Conservation (phyloP, 23 red algal genomes). For the Gracilariopsis chorda region DNA sequence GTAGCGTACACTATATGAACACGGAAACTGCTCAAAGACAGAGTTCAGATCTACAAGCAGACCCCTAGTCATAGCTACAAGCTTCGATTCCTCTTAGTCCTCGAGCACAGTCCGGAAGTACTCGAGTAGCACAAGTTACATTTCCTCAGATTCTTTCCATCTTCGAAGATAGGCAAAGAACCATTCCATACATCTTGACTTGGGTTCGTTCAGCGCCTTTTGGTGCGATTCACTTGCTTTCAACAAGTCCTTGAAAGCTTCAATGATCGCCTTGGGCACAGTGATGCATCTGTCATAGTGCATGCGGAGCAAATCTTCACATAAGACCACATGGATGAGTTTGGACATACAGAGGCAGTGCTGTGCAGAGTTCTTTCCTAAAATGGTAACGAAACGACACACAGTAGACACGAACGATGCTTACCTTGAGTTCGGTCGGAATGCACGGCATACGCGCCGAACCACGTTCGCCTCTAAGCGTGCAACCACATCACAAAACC, state of each 20-base stretch:
- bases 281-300: neutral
- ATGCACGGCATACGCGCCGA: neutral
- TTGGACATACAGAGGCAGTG: neutral
- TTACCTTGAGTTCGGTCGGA: neutral
- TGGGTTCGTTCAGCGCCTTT: neutral
- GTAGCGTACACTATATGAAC: neutral
- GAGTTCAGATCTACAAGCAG: neutral
- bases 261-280: neutral
- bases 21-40: slow-evolving; percentile 2
- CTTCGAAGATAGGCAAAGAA: neutral
- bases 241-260: neutral
- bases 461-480: neutral
- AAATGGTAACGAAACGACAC: slow-evolving; percentile 11
- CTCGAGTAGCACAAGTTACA: slow-evolving; percentile 4
- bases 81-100: neutral
- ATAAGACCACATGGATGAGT: neutral
- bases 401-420: neutral
- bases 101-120: slow-evolving; percentile 3
- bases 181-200: neutral
- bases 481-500: neutral
- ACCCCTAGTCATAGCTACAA: neutral
- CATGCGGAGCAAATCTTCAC: neutral
- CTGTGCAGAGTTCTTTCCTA: neutral
- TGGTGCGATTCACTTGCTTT: neutral
- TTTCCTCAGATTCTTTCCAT: neutral